phyloP scores from a whole-genome alignment of 1,139 yeast genomes.

The Citeromyces hawaiiensis region DNA sequence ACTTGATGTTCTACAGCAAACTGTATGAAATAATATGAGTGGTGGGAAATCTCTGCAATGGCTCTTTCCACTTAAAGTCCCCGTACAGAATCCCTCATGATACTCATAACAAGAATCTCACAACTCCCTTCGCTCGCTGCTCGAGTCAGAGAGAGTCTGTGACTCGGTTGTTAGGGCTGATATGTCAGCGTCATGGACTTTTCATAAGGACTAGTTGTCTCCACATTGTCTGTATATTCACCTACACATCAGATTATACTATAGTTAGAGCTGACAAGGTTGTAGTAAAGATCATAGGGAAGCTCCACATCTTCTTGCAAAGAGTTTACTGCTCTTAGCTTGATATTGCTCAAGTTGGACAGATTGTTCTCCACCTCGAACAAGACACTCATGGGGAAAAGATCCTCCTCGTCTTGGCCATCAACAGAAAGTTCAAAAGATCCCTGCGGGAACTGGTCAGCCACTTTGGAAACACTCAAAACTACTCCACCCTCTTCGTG shows the following conservation, averaged over 20 bases:
- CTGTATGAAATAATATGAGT: no score
- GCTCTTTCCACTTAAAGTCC: no score
- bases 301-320: slow-evolving; percentile 25
- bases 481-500: slow-evolving; percentile 49
- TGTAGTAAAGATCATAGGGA: slow-evolving; percentile 60
- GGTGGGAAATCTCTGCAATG: no score
- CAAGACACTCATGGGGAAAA: slow-evolving; percentile 75
- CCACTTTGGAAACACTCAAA: slow-evolving; percentile 35
- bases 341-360: slow-evolving; percentile 11
- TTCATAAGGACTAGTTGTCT: no score
- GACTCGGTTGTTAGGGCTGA: no score
- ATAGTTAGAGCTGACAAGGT: slow-evolving; percentile 52
- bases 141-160: no score
- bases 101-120: no score
- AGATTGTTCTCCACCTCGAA: slow-evolving; percentile 24
- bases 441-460: slow-evolving; percentile 45
- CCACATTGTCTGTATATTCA: no score
- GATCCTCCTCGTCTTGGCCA: slow-evolving; percentile 65
- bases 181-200: no score
- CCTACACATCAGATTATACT: slow-evolving; percentile 28
- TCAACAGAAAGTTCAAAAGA: slow-evolving; percentile 72
- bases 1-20: no score
- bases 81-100: no score
- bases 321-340: slow-evolving; percentile 8
- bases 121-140: no score